Evolutionary conservation across 129 eudicot species (phyloP).

Genomic region (Chrysanthemum seticuspe): DNA sequence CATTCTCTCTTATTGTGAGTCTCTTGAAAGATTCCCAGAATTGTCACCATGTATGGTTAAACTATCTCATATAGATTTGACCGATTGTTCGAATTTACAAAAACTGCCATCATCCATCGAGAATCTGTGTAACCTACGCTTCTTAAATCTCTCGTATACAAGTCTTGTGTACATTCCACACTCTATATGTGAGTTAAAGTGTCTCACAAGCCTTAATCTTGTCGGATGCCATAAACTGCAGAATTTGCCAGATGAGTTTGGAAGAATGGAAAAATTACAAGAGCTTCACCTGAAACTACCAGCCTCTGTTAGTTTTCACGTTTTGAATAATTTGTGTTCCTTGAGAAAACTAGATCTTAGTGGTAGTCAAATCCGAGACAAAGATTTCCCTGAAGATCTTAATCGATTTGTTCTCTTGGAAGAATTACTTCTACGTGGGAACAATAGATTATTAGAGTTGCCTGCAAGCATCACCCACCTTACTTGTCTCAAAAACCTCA

Average conservation of each 20-base stretch:
- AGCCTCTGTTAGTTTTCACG: neutral
- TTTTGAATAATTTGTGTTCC: neutral
- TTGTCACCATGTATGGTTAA: neutral
- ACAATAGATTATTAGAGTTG: neutral
- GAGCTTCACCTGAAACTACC: neutral
- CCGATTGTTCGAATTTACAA: neutral
- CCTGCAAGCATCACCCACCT: neutral
- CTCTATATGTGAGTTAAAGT: neutral
- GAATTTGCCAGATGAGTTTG: neutral
- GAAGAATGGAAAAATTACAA: neutral
- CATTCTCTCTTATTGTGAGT: neutral
- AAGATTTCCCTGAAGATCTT: neutral
- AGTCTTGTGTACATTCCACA: neutral
- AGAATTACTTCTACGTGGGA: neutral
- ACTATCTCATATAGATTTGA: neutral
- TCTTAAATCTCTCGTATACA: neutral
- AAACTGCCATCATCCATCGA: neutral
- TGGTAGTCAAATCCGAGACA: neutral
- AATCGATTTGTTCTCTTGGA: neutral
- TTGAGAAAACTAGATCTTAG: neutral
- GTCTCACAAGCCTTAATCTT: neutral
- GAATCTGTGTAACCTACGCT: neutral
- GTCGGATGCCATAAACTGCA: neutral
- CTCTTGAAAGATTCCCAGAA: conserved; percentile 4
- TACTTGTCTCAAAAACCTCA: neutral